Percentiles rank a stretch among this genome's conserved stretches.
These are phyloP conservation scores for Phialophora tarda DNA, from an alignment of 2,329 filamentous ascomycete species.

Conservation along the genomic window DNA sequence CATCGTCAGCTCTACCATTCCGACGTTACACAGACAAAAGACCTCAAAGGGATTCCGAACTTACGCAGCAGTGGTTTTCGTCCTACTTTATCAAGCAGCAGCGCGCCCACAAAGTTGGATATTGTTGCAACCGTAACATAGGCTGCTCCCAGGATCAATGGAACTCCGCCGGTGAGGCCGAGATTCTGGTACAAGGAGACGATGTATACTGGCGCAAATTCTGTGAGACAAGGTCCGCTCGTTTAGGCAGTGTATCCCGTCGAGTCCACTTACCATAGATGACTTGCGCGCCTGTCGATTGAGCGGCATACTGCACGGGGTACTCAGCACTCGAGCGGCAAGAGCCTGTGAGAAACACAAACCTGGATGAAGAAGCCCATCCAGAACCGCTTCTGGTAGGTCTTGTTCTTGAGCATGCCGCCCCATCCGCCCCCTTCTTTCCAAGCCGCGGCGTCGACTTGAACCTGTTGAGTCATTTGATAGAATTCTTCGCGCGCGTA, in stretches of 20 bases:
- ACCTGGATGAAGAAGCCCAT: conserved; percentile 34
- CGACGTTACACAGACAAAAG: background rate
- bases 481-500: conserved; percentile 36
- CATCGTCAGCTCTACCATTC: conserved; percentile 6
- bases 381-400: conserved; percentile 35
- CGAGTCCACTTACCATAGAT: conserved; percentile 45
- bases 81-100: conserved; percentile 37
- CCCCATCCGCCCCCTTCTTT: conserved; percentile 26
- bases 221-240: conserved; percentile 6
- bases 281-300: conserved; percentile 34
- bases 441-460: conserved; percentile 29
- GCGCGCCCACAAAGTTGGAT: conserved; percentile 33
- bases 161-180: conserved; percentile 30
- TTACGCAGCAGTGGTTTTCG: conserved; percentile 42
- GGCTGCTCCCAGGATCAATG: conserved; percentile 32
- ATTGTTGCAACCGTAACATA: conserved; percentile 36
- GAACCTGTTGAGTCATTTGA: conserved; percentile 36
- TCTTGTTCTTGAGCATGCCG: conserved; percentile 32
- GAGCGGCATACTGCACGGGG: conserved; percentile 28
- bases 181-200: conserved; percentile 34
- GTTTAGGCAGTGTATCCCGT: conserved; percentile 3
- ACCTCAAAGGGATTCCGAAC: conserved; percentile 14
- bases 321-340: background rate
- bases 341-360: background rate
- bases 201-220: conserved; percentile 25